These are phyloP conservation scores for Fusarium newnesense DNA, from an alignment of 2,329 filamentous ascomycete genomes.

Conservation along the genomic window DNA sequence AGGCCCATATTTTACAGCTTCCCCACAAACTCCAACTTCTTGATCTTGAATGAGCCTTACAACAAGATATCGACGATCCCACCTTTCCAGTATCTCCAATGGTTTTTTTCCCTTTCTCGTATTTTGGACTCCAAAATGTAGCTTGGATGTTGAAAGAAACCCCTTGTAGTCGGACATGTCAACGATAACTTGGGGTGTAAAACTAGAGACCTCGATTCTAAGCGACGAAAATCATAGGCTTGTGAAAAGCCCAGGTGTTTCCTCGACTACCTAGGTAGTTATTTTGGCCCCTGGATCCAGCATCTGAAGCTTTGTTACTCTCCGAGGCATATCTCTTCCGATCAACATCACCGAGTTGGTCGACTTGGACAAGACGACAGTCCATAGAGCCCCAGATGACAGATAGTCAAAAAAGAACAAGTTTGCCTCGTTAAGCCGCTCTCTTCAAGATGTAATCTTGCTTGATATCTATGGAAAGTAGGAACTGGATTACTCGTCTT, in stretches of 20 bases:
- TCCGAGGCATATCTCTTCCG: not conserved
- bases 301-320: not conserved
- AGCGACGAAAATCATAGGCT: not conserved
- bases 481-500: too few relatives aligned
- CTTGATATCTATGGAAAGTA: rapidly evolving
- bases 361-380: not conserved
- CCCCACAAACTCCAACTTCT: conserved; percentile 6
- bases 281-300: too few relatives aligned
- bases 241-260: not conserved
- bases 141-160: not conserved
- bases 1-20: not conserved
- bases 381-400: not conserved
- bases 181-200: not conserved
- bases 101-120: rapidly evolving
- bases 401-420: not conserved
- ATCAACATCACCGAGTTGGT: not conserved
- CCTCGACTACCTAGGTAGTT: not conserved
- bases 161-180: too few relatives aligned
- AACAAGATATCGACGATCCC: not conserved
- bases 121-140: too few relatives aligned
- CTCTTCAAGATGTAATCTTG: not conserved
- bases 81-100: rapidly evolving
- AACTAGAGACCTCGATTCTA: too few relatives aligned
- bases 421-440: too few relatives aligned
- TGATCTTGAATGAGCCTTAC: not conserved